These are phyloP conservation scores for Globisporangium cystogenes DNA, from an alignment of 352 stramenopile species.

Conservation along the genomic window DNA sequence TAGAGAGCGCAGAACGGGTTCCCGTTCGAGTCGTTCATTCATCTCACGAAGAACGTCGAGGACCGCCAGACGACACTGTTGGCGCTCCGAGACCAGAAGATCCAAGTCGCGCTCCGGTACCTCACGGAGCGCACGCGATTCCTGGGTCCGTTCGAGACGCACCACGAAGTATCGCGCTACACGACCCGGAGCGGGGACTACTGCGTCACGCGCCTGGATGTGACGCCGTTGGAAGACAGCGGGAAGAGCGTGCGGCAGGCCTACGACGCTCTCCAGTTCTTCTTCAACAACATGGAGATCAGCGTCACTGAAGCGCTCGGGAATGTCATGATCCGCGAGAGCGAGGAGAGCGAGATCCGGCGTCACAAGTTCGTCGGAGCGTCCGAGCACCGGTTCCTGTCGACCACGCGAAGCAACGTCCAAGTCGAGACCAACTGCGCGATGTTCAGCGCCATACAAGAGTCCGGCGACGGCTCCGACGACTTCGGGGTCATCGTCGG, in stretches of 20 bases:
- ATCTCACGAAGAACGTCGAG: background rate
- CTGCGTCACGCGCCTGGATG: slow-evolving; percentile 50
- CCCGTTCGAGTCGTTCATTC: background rate
- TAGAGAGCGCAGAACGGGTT: slow-evolving; percentile 6
- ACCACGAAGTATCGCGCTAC: slow-evolving; percentile 37
- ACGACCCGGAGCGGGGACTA: slow-evolving; percentile 35
- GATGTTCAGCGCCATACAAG: slow-evolving; percentile 28
- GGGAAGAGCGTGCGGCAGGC: slow-evolving; percentile 33
- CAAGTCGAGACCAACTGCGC: slow-evolving; percentile 48
- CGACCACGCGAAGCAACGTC: slow-evolving; percentile 24
- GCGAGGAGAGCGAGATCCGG: slow-evolving; percentile 32
- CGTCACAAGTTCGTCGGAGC: slow-evolving; percentile 18
- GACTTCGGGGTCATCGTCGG: slow-evolving; percentile 29
- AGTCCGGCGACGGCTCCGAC: slow-evolving; percentile 1
- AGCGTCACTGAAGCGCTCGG: slow-evolving; percentile 50
- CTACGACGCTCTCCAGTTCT: slow-evolving; percentile 51
- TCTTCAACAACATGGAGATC: slow-evolving; percentile 52
- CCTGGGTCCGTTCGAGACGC: slow-evolving; percentile 20
- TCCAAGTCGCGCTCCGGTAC: slow-evolving; percentile 18
- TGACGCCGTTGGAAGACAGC: slow-evolving; percentile 32
- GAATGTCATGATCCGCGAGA: slow-evolving; percentile 46
- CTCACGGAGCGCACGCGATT: slow-evolving; percentile 18
- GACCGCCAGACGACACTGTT: background rate
- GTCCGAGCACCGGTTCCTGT: slow-evolving; percentile 48
- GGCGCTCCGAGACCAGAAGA: background rate